These are phyloP conservation scores for Cryptosporidium muris DNA, from an alignment of 169 alveolate genomes.

Conservation along the genomic window DNA sequence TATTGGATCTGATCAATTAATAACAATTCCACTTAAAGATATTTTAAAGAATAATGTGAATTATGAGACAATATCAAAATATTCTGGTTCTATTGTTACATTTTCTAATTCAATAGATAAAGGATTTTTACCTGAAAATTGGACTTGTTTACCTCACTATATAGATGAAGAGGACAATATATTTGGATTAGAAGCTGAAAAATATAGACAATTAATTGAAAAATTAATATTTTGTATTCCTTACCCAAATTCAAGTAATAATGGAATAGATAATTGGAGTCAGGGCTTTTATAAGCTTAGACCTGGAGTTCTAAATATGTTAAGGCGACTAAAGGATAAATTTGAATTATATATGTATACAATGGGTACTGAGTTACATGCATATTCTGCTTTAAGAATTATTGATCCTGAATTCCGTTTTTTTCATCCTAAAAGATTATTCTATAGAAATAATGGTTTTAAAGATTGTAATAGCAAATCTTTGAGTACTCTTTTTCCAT, in stretches of 20 bases:
- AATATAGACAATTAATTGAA: constrained; percentile 23
- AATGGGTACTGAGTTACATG: constrained; percentile 85
- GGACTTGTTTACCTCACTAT: constrained; percentile 21
- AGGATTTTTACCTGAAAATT: constrained; percentile 17
- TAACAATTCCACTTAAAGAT: not conserved
- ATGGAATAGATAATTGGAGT: constrained; percentile 14
- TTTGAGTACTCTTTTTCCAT: constrained; percentile 46
- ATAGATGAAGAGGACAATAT: not conserved
- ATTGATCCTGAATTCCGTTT: constrained; percentile 79
- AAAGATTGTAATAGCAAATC: constrained; percentile 15
- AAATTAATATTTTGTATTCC: constrained; percentile 64
- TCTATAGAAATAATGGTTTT: constrained; percentile 63
- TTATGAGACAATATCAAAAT: constrained; percentile 23
- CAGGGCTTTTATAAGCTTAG: constrained; percentile 78
- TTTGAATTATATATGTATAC: constrained; percentile 82
- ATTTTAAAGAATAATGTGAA: constrained; percentile 15
- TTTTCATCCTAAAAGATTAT: constrained; percentile 51
- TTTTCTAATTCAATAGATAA: not conserved
- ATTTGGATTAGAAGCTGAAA: not conserved
- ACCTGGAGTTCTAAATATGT: constrained; percentile 84
- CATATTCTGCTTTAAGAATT: constrained; percentile 78
- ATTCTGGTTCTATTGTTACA: constrained; percentile 42
- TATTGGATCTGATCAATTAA: not conserved
- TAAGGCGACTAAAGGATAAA: constrained; percentile 71
- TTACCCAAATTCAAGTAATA: not conserved